A percentile compares a stretch with the other conserved stretches of the same genome.
phyloP scores from a whole-genome alignment of 2,329 filamentous ascomycete genomes.

The Onygena corvina region DNA sequence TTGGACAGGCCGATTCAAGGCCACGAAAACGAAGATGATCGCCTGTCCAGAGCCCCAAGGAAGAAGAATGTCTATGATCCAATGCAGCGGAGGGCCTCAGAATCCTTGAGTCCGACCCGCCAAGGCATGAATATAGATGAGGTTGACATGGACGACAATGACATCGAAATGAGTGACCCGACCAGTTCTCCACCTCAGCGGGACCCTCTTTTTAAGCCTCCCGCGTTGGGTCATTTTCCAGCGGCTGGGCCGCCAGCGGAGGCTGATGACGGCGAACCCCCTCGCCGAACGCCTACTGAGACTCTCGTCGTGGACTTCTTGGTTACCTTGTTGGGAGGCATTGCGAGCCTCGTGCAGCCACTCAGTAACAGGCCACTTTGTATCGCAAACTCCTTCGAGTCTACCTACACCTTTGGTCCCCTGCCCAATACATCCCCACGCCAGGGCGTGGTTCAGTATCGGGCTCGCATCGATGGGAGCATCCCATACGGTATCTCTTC shows the following conservation, averaged over 20 bases:
- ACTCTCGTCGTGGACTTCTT: slow-evolving; percentile 15
- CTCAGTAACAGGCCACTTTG: slow-evolving; percentile 11
- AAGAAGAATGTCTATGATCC: slow-evolving; percentile 2
- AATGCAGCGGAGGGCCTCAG: no score
- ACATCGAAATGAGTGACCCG: not conserved
- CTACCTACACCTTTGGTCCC: slow-evolving; percentile 13
- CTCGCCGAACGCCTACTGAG: slow-evolving; percentile 13
- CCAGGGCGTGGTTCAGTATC: slow-evolving; percentile 8
- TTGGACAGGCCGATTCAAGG: slow-evolving; percentile 3
- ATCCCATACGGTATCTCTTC: slow-evolving; percentile 12
- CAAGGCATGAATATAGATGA: not conserved
- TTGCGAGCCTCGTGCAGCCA: slow-evolving; percentile 13
- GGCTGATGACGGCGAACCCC: no score
- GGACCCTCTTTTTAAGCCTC: not conserved
- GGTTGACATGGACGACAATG: not conserved
- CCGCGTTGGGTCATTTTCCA: no score
- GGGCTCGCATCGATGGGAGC: slow-evolving; percentile 13
- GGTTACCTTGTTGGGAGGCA: slow-evolving; percentile 11
- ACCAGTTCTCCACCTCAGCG: not conserved
- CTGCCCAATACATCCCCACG: slow-evolving; percentile 9
- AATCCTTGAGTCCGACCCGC: not conserved
- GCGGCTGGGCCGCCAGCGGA: not conserved
- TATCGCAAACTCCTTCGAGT: slow-evolving; percentile 13
- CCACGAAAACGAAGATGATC: not conserved
- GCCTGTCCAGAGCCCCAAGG: slow-evolving; percentile 3